Base-by-base conservation (phyloP, 371 early-diverging fungal genomes). In the Mortierella sp. region DNA sequence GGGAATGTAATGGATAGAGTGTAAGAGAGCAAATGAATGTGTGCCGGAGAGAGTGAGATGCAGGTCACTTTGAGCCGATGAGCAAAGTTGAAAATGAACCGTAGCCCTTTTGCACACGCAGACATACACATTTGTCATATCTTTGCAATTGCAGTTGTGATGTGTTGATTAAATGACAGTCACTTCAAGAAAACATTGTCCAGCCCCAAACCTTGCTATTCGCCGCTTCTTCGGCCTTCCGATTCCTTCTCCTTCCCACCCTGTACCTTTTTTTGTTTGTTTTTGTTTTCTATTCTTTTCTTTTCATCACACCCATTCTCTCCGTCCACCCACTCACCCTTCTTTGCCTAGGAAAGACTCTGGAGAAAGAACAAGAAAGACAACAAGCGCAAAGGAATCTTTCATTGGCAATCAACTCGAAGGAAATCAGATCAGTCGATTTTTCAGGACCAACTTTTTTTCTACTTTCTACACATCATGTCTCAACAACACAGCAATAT, bases 401-500 rank as follows among this genome's bases (percentile, higher is more conserved):
- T 28, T 28, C 32, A 37, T 61, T 39, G 20, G 43, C 30, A 64
- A 35, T 55, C 55, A 12, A 8, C 8, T 52, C 54, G 14, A 14
- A 24, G 55, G 5, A 55, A 55, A 62, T 62, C 62, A 62, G 64
- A 64, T 64, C 64, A 49, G 30, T 40, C 22, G 39, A 45, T 11
- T 10, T 20, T 10, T 20, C 52, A 57, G 22, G 51, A 64, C 62
- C 37, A 18, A 11, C n/a, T 57, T 16, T 49, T 26, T 43, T 43
- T 43, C 24, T 20, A 18, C 22, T 57, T 26, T 52, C 43, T 43
- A 65, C 32, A 62, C 54, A 71, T 49, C 67, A 79, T 79, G 75
- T 75, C 81, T 16, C 45, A 39, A 39, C 69, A 75, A 28, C 64
- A 70, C 55, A 64, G 68, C 61, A 80, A 81, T 60, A 69, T 81